phyloP scores from a whole-genome alignment of 768 basidiomycete species.

The Boletus subparvulus region DNA sequence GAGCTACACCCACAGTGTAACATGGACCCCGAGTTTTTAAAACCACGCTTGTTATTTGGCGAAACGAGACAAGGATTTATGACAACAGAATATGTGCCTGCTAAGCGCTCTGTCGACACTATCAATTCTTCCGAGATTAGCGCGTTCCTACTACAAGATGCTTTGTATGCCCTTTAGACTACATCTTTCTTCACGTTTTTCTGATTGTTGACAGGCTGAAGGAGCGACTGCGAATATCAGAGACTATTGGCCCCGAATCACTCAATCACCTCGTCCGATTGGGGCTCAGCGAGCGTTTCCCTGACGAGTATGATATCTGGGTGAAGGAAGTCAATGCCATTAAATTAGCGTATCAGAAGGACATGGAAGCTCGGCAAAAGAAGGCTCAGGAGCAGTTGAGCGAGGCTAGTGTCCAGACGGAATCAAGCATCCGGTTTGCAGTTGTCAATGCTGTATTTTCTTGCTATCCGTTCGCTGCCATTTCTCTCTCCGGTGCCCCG shows the following conservation, averaged over 20 bases:
- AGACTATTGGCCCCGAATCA: constrained; percentile 22
- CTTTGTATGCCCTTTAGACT: constrained; percentile 18
- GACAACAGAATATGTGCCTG: constrained; percentile 30
- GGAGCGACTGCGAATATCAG: constrained; percentile 28
- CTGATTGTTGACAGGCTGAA: constrained; percentile 18
- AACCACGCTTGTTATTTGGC: constrained; percentile 38
- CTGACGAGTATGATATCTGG: constrained; percentile 26
- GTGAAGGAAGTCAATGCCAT: constrained; percentile 13
- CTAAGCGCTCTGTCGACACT: constrained; percentile 9
- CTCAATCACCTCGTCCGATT: constrained; percentile 30
- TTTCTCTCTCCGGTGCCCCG: background rate
- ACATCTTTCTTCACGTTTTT: background rate
- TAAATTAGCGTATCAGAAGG: background rate
- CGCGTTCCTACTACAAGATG: constrained; percentile 21
- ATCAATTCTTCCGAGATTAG: constrained; percentile 3
- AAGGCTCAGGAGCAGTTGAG: constrained; percentile 11
- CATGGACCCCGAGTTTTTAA: constrained; percentile 22
- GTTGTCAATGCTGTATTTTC: constrained; percentile 29
- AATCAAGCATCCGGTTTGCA: constrained; percentile 23
- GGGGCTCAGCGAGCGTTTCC: constrained; percentile 34
- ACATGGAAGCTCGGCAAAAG: constrained; percentile 8
- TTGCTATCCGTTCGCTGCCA: constrained; percentile 19
- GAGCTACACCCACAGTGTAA: constrained; percentile 21
- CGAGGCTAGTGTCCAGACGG: constrained; percentile 11
- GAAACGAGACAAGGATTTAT: constrained; percentile 45